These are phyloP conservation scores for Plantago ovata DNA, from an alignment of 257 asterid genomes.

Conservation along the genomic window DNA sequence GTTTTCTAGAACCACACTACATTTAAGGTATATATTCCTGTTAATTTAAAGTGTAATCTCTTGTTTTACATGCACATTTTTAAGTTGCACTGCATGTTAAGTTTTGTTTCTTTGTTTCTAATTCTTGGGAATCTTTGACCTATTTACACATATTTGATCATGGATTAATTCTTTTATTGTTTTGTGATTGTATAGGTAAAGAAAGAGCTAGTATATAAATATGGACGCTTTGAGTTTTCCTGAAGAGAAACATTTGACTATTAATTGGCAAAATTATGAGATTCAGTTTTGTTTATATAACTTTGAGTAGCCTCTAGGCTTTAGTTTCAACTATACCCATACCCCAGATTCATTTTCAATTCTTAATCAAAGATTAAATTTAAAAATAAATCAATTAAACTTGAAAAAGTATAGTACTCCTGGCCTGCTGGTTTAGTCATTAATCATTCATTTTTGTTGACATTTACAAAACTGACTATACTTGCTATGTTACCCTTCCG, in stretches of 20 bases:
- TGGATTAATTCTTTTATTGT: too few species aligned
- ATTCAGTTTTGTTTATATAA: conserved; percentile 6
- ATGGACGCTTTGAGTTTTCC: conserved; percentile 34
- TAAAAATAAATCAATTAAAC: too few species aligned
- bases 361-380: too few species aligned
- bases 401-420: too few species aligned
- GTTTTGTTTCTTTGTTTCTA: background rate
- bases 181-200: too few species aligned
- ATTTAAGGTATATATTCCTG: too few species aligned
- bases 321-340: background rate
- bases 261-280: background rate
- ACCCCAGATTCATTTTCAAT: too few species aligned
- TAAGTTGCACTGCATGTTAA: conserved; percentile 15
- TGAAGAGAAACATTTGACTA: conserved; percentile 26
- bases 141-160: too few species aligned
- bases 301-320: conserved; percentile 17
- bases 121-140: conserved; percentile 30
- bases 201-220: conserved; percentile 6
- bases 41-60: conserved; percentile 14
- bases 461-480: background rate
- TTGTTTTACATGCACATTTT: background rate
- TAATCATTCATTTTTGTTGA: too few species aligned
- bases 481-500: too few species aligned
- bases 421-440: too few species aligned
- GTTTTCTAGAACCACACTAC: too few species aligned